Evolutionary conservation across 164 flowering plant species (phyloP).

Genomic region (Chimonanthus praecox): DNA sequence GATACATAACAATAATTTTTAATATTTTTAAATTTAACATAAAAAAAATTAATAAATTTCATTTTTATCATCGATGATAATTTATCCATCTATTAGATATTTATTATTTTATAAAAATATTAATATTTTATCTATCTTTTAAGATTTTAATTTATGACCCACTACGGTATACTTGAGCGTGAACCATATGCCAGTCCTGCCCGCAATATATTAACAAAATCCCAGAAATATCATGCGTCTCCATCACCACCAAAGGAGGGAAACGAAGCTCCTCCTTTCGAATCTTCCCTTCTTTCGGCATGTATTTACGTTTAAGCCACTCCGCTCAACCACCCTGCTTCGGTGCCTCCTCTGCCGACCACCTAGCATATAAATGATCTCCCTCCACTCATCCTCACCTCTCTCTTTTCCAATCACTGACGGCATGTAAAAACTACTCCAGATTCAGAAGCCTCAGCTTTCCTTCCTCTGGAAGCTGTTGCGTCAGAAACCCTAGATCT

Average conservation of each 20-base stretch:
- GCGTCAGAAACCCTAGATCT: conserved; percentile 4
- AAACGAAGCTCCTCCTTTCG: conserved; percentile 8
- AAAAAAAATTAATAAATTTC: too few relatives aligned
- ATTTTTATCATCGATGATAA: too few relatives aligned
- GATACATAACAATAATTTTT: too few relatives aligned
- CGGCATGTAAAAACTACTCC: conserved; percentile 3
- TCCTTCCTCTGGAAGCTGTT: conserved; percentile 2
- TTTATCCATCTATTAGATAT: too few relatives aligned
- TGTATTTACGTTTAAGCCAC: conserved; percentile 5
- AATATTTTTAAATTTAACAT: too few relatives aligned
- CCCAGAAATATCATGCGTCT: too few relatives aligned
- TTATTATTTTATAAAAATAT: too few relatives aligned
- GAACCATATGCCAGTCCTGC: too few relatives aligned
- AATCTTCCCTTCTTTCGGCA: conserved; percentile 9
- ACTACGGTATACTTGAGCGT: neutral
- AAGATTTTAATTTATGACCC: too few relatives aligned
- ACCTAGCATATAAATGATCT: conserved; percentile 7
- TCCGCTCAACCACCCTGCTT: neutral
- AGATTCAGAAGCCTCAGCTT: conserved; percentile 28
- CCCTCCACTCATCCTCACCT: neutral
- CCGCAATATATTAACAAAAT: too few relatives aligned
- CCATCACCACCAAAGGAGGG: neutral
- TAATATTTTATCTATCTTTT: too few relatives aligned
- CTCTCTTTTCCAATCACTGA: conserved; percentile 3
- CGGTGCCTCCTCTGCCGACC: conserved; percentile 9